phyloP scores from a whole-genome alignment of 192 early-diverging fungal species.

The Paraglomus brasilianum region DNA sequence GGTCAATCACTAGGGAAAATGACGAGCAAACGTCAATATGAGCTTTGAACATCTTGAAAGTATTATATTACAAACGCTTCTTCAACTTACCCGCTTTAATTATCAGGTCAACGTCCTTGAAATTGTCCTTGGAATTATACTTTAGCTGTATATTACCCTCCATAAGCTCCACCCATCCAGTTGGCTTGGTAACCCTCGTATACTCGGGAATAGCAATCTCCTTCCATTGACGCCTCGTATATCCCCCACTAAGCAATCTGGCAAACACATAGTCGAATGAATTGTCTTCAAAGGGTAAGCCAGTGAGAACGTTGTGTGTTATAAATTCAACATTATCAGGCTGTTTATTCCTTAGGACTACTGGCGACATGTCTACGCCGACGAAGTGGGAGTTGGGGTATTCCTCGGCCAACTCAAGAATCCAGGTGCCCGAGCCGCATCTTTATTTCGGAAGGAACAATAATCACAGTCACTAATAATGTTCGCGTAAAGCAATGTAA shows the following conservation, averaged over 20 bases:
- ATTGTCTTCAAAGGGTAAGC: conserved; percentile 23
- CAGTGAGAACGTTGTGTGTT: conserved; percentile 30
- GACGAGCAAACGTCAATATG: too few relatives aligned
- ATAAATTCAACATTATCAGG: conserved; percentile 41
- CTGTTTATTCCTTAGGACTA: conserved; percentile 38
- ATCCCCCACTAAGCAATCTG: neutral
- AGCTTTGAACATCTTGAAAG: too few relatives aligned
- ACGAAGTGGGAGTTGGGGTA: conserved; percentile 6
- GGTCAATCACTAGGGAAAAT: too few relatives aligned
- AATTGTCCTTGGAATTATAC: too few relatives aligned
- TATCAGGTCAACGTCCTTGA: too few relatives aligned
- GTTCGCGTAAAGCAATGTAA: too few relatives aligned
- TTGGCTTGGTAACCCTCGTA: neutral
- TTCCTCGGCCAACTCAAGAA: conserved; percentile 1
- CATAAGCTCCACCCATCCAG: conserved; percentile 12
- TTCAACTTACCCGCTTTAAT: too few relatives aligned
- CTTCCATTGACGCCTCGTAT: neutral
- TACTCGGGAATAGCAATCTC: conserved; percentile 6
- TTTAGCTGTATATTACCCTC: neutral
- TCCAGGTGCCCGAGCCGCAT: neutral
- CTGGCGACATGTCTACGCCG: conserved; percentile 32
- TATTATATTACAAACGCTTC: too few relatives aligned
- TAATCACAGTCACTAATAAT: too few relatives aligned
- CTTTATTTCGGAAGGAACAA: neutral
- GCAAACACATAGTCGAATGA: neutral